These are phyloP conservation scores for Cutaneotrichosporon cutaneum DNA, from an alignment of 1,284 basidiomycete species.

Conservation along the genomic window DNA sequence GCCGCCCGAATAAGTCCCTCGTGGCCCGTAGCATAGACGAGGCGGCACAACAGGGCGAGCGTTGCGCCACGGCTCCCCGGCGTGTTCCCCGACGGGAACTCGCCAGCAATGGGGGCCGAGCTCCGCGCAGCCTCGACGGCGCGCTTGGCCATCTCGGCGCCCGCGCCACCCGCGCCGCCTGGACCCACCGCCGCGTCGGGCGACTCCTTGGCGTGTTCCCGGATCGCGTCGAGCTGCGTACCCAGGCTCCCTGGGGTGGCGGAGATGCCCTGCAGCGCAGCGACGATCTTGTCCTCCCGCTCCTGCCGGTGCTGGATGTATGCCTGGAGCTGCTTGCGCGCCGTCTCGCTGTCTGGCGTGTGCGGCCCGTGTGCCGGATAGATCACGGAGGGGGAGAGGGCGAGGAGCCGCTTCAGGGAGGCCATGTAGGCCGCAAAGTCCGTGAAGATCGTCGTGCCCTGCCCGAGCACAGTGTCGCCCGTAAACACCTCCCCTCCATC, in stretches of 20 bases:
- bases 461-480: constrained; percentile 85
- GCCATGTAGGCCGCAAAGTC: constrained; percentile 62
- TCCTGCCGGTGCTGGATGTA: constrained; percentile 82
- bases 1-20: constrained; percentile 40
- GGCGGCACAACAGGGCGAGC: constrained; percentile 31
- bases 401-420: constrained; percentile 44
- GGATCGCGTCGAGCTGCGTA: constrained; percentile 19
- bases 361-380: constrained; percentile 85
- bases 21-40: constrained; percentile 42
- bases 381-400: constrained; percentile 53
- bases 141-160: constrained; percentile 7
- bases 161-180: constrained; percentile 11
- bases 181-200: constrained; percentile 8
- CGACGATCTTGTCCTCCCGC: constrained; percentile 71
- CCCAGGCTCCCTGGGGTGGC: constrained; percentile 19
- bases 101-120: constrained; percentile 6
- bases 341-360: constrained; percentile 57
- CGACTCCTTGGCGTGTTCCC: constrained; percentile 13
- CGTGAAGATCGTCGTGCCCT: constrained; percentile 87
- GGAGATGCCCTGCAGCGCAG: constrained; percentile 23
- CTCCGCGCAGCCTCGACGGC: constrained; percentile 9
- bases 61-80: constrained; percentile 18
- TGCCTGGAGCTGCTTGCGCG: constrained; percentile 57
- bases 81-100: constrained; percentile 10
- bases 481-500: constrained; percentile 63